Percentiles rank a stretch among this genome's conserved stretches.
Evolutionary conservation across 345 rosid species (phyloP).

Genomic region (Mercurialis annua): DNA sequence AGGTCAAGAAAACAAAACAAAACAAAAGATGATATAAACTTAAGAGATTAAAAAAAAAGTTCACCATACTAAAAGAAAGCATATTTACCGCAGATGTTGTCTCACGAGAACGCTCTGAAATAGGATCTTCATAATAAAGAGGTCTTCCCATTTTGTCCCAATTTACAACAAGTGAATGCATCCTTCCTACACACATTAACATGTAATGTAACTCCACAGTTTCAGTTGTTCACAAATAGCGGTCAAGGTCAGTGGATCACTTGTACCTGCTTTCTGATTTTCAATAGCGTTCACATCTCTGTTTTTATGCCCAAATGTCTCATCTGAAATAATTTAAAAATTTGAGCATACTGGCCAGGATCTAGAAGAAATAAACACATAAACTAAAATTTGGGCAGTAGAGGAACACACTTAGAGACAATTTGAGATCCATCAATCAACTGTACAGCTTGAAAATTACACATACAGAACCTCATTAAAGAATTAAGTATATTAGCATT

Average conservation of each 20-base stretch:
- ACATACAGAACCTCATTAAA: background rate
- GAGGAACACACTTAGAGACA: background rate
- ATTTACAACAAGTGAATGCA: conserved; percentile 54
- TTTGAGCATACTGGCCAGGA: conserved; percentile 5
- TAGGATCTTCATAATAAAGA: conserved; percentile 50
- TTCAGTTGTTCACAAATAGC: conserved; percentile 10
- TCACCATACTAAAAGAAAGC: conserved; percentile 54
- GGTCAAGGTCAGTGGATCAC: conserved; percentile 17
- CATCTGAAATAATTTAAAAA: conserved; percentile 47
- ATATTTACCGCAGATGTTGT: conserved; percentile 38
- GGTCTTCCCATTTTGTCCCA: conserved; percentile 77
- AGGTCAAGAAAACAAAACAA: background rate
- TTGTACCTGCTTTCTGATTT: conserved; percentile 66
- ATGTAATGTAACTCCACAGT: conserved; percentile 16
- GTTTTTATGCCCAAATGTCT: conserved; percentile 46
- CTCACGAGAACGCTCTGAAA: conserved; percentile 38
- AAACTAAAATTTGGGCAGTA: background rate
- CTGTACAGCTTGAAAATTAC: background rate
- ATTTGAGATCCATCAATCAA: background rate
- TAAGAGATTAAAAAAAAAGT: background rate
- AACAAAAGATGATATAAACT: background rate
- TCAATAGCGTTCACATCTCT: conserved; percentile 52
- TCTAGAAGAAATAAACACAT: background rate
- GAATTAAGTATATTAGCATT: background rate
- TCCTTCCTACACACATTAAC: conserved; percentile 48